Evolutionary conservation across 306 rosid genomes (phyloP), one percentile per base, ranked within the genome.

Genomic region (Glycine soja): DNA sequence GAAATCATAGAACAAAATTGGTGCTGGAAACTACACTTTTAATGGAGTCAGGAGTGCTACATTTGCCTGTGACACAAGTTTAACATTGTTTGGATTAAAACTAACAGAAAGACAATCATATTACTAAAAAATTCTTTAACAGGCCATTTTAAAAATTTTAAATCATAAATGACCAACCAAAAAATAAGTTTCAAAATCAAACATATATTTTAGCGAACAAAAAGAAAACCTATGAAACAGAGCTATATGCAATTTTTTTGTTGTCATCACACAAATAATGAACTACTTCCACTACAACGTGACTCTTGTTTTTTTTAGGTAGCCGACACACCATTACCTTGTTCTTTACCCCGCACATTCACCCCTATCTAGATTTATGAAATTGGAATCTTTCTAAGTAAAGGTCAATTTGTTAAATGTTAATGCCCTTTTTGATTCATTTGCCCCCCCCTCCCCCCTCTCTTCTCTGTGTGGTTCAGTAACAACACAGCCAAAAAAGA

Each of bases 321-420:
- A 85, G 82, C 97, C 88, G 92, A 88, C 94, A 90, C 89, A 19
- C 85, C 89, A 80, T 45, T 24, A 24, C 30, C 30, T 24, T 24
- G 30, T 24, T 24, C 30, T 24, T 75, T 54, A 6, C 77, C n/a
- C 57, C 56, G 85, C 93, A 89, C 93, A 38, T 62, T 15, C 57
- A 65, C 50, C 43, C 43, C 0, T 61, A 43, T 67, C 72, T 67
- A 66, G 45, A 65, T 64, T 52, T 54, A 76, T 59, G 68, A 46
- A 75, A 40, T 69, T 43, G 8, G 36, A 43, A 64, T n/a, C 15
- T 75, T 56, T 34, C 3, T 13, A 32, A 36, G 6, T 2, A 8
- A 24, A 14, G 61, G 10, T 38, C 14, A 62, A 77, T 62, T 79
- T 78, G 61, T 66, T 38, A 24, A 4, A 50, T 52, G 58, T 51